Percentiles rank a stretch among this genome's conserved stretches.
Evolutionary conservation across 495 filamentous ascomycete species (phyloP).

Genomic region (Podospora pseudoanserina): DNA sequence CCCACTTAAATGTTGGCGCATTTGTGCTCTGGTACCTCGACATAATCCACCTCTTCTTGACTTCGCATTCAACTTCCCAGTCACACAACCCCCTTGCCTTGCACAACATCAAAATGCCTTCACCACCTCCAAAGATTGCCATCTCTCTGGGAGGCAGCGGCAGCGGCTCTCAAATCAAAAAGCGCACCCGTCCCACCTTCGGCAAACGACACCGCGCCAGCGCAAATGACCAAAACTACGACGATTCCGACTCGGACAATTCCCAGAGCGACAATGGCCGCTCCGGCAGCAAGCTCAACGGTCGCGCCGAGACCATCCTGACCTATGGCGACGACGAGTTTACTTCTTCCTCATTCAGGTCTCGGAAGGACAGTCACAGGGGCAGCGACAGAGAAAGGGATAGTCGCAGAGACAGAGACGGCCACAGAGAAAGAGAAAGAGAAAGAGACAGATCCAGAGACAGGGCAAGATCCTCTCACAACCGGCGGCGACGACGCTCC

Average conservation of each 20-base stretch:
- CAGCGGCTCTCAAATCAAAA: conserved; percentile 23
- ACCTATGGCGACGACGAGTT: conserved; percentile 20
- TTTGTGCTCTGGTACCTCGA: background rate
- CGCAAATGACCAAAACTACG: conserved; percentile 30
- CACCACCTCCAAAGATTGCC: conserved; percentile 31
- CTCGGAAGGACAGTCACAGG: background rate
- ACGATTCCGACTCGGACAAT: conserved; percentile 33
- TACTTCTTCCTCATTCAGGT: background rate
- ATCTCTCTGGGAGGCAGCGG: conserved; percentile 36
- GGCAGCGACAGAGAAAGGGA: background rate
- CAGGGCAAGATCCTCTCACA: background rate
- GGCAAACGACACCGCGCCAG: conserved; percentile 35
- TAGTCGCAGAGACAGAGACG: background rate
- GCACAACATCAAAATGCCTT: background rate
- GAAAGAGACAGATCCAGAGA: background rate
- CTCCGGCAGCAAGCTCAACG: conserved; percentile 6
- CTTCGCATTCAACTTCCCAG: background rate
- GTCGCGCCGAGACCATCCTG: conserved; percentile 37
- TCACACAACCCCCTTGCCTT: too few species aligned
- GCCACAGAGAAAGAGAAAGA: background rate
- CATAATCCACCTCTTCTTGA: background rate
- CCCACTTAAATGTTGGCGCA: background rate
- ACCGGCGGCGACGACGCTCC: background rate
- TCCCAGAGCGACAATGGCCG: conserved; percentile 19
- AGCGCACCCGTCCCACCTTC: conserved; percentile 32